These are phyloP conservation scores for Ascochyta lentis DNA, from an alignment of 2,329 filamentous ascomycete species.

Conservation along the genomic window DNA sequence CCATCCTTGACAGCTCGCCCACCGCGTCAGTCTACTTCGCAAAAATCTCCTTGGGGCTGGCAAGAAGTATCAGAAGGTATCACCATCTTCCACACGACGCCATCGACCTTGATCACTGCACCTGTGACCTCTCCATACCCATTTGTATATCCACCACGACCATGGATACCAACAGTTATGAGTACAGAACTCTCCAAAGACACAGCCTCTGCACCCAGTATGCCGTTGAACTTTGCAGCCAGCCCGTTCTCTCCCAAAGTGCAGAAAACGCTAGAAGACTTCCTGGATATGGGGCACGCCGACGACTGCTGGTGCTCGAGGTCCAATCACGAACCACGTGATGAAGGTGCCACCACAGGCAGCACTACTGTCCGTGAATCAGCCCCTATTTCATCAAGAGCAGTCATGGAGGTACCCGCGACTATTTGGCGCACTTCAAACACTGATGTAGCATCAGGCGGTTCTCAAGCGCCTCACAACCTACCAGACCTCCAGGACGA, in stretches of 20 bases:
- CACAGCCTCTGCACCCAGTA: neutral
- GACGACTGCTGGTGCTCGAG: slow-evolving; percentile 34
- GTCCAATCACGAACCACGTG: neutral
- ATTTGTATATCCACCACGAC: slow-evolving; percentile 3
- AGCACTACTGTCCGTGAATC: neutral
- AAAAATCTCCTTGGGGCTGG: neutral
- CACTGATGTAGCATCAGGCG: neutral
- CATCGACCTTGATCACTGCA: slow-evolving; percentile 6
- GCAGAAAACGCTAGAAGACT: slow-evolving; percentile 16
- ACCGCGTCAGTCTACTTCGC: neutral
- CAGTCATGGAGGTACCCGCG: neutral
- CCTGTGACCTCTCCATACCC: slow-evolving; percentile 13
- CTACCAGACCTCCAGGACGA: neutral
- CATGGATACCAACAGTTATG: neutral
- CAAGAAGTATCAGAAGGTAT: neutral
- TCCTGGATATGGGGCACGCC: slow-evolving; percentile 32
- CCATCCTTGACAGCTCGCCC: neutral
- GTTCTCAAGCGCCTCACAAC: too few relatives aligned
- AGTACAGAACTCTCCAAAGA: neutral
- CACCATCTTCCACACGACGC: slow-evolving; percentile 1
- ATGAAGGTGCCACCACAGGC: neutral
- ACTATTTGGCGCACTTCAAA: too few relatives aligned
- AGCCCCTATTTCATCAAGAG: too few relatives aligned
- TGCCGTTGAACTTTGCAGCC: neutral
- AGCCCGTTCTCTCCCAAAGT: neutral